A percentile compares a stretch with the other conserved stretches of the same genome.
phyloP scores from a whole-genome alignment of 2,329 filamentous ascomycete genomes.

The Pseudophaeomoniella oleicola region DNA sequence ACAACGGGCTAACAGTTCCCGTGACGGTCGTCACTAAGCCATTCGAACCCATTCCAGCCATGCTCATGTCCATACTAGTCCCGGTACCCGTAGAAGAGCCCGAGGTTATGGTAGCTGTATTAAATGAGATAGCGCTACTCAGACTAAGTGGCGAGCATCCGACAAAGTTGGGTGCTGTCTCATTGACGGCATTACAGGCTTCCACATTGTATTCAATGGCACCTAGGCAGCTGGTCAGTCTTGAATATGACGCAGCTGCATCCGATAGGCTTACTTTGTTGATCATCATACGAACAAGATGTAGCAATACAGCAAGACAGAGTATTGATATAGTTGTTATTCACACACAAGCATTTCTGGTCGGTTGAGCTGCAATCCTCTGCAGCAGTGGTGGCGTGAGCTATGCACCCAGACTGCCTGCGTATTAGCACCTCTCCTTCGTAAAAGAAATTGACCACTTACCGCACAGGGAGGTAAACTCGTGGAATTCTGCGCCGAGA shows the following conservation, averaged over 20 bases:
- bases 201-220: constrained; percentile 14
- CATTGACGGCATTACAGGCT: constrained; percentile 11
- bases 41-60: constrained; percentile 5
- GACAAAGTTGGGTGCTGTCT: constrained; percentile 13
- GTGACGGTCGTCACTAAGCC: constrained; percentile 7
- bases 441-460: no score
- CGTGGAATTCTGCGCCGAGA: constrained; percentile 1
- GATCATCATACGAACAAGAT: constrained; percentile 9
- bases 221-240: constrained; percentile 3
- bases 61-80: constrained; percentile 2
- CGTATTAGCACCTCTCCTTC: no score
- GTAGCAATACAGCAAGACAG: constrained; percentile 13
- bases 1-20: constrained; percentile 6
- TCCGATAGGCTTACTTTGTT: constrained; percentile 12
- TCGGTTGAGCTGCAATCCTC: constrained; percentile 11
- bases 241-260: no score
- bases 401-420: constrained; percentile 11
- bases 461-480: constrained; percentile 1
- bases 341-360: constrained; percentile 12
- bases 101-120: constrained; percentile 1
- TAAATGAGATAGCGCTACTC: constrained; percentile 3
- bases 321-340: constrained; percentile 10
- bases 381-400: constrained; percentile 10
- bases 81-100: constrained; percentile 1
- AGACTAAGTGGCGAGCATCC: constrained; percentile 10